These are phyloP conservation scores for Perkinsus marinus DNA, from an alignment of 169 alveolate genomes.

Conservation along the genomic window DNA sequence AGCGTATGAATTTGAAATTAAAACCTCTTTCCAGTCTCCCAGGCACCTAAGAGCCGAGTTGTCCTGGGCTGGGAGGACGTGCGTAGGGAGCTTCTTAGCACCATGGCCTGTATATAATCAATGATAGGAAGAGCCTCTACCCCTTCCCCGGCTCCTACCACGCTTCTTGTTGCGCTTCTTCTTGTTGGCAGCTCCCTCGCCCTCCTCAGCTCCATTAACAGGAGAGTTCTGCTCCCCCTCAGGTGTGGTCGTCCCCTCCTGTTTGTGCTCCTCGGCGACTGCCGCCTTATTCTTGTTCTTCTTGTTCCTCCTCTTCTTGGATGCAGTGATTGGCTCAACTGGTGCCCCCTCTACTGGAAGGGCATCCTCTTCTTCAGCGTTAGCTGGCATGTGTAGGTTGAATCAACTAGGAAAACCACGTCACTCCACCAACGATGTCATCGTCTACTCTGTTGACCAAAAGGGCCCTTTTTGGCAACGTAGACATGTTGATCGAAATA, in stretches of 20 bases:
- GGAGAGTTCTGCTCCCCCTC: not conserved
- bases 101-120: not conserved
- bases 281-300: conserved; percentile 10
- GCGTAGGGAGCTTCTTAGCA: not conserved
- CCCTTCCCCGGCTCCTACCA: not conserved
- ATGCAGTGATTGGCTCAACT: not conserved
- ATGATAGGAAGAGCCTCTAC: not conserved
- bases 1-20: not conserved
- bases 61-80: conserved; percentile 2
- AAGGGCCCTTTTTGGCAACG: too few species aligned
- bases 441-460: too few species aligned
- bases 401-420: not conserved
- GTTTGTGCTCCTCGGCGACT: too few species aligned
- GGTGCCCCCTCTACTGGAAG: not conserved
- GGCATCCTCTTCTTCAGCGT: not conserved
- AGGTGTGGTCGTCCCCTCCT: too few species aligned
- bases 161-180: not conserved
- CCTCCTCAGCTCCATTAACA: not conserved
- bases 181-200: not conserved
- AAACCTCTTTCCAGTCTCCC: not conserved
- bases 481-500: too few species aligned
- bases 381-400: not conserved
- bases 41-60: not conserved
- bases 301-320: conserved; percentile 18
- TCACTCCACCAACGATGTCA: not conserved